A percentile compares a stretch with the other conserved stretches of the same genome.
These are phyloP conservation scores for Adansonia digitata DNA, from an alignment of 345 rosid species.

Conservation along the genomic window DNA sequence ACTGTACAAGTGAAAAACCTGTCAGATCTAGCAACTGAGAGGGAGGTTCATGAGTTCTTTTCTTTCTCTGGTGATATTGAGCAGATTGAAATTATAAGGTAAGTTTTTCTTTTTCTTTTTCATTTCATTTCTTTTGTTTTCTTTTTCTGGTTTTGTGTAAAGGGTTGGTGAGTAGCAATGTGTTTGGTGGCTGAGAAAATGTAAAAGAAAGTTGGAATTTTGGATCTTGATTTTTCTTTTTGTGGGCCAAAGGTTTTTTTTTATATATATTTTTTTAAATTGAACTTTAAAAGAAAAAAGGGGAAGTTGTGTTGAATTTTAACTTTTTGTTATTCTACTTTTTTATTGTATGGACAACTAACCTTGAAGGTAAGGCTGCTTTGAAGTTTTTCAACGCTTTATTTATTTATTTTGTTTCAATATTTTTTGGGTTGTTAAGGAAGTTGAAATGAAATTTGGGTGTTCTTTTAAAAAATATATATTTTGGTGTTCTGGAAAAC, in stretches of 20 bases:
- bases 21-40: slow-evolving; percentile 94
- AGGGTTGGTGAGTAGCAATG: background rate
- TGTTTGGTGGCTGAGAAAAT: slow-evolving; percentile 22
- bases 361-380: background rate
- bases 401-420: background rate
- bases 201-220: background rate
- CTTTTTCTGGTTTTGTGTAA: background rate
- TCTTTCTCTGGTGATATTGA: slow-evolving; percentile 92
- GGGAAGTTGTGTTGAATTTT: background rate
- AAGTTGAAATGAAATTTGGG: background rate
- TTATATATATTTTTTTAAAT: background rate
- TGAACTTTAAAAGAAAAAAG: background rate
- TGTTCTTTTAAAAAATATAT: background rate
- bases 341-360: background rate
- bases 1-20: slow-evolving; percentile 72
- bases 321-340: background rate
- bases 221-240: background rate
- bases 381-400: background rate
- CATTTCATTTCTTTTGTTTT: background rate
- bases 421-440: background rate
- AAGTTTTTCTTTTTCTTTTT: background rate
- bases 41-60: slow-evolving; percentile 97
- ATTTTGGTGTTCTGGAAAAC: background rate
- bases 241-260: slow-evolving; percentile 9
- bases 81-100: slow-evolving; percentile 59